Evolutionary conservation across 148 eudicot genomes (phyloP).

Genomic region (Rhododendron simsii): DNA sequence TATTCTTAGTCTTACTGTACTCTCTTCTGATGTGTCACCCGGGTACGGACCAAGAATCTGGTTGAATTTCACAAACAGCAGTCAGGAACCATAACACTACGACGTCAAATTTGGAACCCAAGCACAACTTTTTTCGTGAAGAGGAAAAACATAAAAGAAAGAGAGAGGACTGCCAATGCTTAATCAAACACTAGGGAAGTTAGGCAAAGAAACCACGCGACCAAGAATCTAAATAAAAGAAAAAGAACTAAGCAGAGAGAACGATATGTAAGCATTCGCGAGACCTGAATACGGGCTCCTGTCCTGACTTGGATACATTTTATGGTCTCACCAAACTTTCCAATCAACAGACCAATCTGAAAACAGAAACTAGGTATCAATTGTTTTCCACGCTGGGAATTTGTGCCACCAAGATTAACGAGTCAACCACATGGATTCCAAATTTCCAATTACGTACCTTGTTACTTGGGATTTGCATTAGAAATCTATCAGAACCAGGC

Average conservation of each 20-base stretch:
- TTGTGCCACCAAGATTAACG: too few relatives aligned
- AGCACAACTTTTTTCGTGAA: not conserved
- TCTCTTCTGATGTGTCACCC: too few relatives aligned
- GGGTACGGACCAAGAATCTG: constrained; percentile 56
- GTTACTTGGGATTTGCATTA: constrained; percentile 65
- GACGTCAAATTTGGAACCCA: not conserved
- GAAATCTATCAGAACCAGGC: constrained; percentile 54
- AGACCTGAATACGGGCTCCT: constrained; percentile 95
- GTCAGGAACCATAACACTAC: not conserved
- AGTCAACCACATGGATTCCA: not conserved
- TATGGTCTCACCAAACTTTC: constrained; percentile 95
- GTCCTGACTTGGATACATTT: constrained; percentile 74
- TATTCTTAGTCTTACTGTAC: too few relatives aligned
- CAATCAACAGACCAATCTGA: constrained; percentile 94
- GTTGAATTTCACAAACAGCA: not conserved
- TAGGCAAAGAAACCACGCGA: not conserved
- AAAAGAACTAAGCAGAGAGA: not conserved
- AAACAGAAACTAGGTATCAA: not conserved
- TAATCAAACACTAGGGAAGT: not conserved
- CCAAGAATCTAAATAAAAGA: not conserved
- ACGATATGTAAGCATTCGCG: not conserved
- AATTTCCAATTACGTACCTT: constrained; percentile 38
- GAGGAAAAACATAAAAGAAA: not conserved
- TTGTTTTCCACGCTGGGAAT: not conserved
- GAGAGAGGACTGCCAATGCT: not conserved